A percentile compares a stretch with the other conserved stretches of the same genome.
phyloP scores from a whole-genome alignment of 192 early-diverging fungal genomes.

The Linnemannia zychae region DNA sequence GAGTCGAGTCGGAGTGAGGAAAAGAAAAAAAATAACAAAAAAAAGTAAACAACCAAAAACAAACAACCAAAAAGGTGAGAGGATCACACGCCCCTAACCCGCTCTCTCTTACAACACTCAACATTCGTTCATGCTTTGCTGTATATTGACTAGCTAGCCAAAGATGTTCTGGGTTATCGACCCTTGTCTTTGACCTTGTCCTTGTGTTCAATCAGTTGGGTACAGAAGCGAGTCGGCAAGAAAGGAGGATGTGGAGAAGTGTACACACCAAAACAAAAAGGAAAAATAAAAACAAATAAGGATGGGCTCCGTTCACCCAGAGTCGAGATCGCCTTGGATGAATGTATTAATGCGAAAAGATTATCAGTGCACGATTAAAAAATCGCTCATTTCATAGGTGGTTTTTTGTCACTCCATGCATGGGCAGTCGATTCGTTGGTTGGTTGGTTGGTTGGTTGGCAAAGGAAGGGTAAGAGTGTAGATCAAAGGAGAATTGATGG shows the following conservation, averaged over 20 bases:
- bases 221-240: not conserved
- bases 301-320: not conserved
- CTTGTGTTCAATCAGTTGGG: not conserved
- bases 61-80: not conserved
- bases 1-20: not conserved
- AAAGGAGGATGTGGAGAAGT: not conserved
- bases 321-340: not conserved
- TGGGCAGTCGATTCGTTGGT: not conserved
- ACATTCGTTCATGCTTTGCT: too few species aligned
- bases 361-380: constrained; percentile 4
- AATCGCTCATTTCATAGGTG: not conserved
- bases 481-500: not conserved
- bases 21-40: not conserved
- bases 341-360: not conserved
- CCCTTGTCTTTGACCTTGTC: too few species aligned
- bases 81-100: not conserved
- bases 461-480: not conserved
- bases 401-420: not conserved
- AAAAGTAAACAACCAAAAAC: not conserved
- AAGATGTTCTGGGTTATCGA: too few species aligned
- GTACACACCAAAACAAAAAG: constrained; percentile 2
- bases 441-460: not conserved
- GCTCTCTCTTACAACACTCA: not conserved
- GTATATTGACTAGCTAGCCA: too few species aligned
- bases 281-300: not conserved